These are phyloP conservation scores for Capsicum rhomboideum DNA, from an alignment of 257 asterid species.

Conservation along the genomic window DNA sequence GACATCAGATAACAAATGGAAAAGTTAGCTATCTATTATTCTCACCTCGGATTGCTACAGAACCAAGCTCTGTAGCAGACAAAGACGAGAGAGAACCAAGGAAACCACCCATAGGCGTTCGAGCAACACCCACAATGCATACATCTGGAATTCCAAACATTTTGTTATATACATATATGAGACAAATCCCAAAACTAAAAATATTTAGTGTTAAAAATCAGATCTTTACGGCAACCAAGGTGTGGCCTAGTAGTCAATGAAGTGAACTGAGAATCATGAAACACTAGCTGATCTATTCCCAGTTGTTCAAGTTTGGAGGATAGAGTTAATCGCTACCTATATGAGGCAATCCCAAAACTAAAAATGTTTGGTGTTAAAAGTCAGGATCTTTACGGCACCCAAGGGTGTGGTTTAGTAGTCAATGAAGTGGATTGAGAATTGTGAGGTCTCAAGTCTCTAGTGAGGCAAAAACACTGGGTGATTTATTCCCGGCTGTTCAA, in stretches of 20 bases:
- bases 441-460: not conserved
- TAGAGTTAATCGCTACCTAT: too few species aligned
- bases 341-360: not conserved
- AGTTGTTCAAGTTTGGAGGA: too few species aligned
- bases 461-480: not conserved
- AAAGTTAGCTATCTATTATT: not conserved
- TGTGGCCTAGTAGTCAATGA: not conserved
- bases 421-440: not conserved
- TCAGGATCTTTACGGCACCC: not conserved
- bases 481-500: not conserved
- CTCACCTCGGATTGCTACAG: slow-evolving; percentile 69
- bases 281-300: too few species aligned
- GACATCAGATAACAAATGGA: not conserved
- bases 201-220: not conserved
- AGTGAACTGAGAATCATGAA: not conserved
- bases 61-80: slow-evolving; percentile 91
- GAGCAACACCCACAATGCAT: slow-evolving; percentile 89
- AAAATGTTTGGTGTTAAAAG: not conserved
- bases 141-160: slow-evolving; percentile 47
- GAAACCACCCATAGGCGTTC: slow-evolving; percentile 87
- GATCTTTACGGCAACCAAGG: not conserved
- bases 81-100: slow-evolving; percentile 87
- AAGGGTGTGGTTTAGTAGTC: not conserved
- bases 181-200: not conserved
- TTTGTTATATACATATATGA: not conserved